These are phyloP conservation scores for Jimgerdemannia flammicorona DNA, from an alignment of 192 early-diverging fungal genomes.

Conservation along the genomic window DNA sequence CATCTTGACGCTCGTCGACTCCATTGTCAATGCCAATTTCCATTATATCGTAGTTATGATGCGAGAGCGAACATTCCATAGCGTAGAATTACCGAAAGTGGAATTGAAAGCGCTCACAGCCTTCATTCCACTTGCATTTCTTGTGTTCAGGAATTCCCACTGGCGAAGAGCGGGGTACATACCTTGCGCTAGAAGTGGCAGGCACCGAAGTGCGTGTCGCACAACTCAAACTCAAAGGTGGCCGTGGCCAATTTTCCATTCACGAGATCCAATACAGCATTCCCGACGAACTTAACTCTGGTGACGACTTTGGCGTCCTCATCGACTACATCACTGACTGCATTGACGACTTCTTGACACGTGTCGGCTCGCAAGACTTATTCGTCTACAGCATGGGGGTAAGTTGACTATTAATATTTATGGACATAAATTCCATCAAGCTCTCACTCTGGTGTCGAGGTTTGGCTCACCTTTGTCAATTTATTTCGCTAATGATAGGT, in stretches of 20 bases:
- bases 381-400: slow-evolving; percentile 62
- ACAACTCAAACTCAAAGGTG: slow-evolving; percentile 76
- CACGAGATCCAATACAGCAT: slow-evolving; percentile 78
- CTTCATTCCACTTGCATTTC: not conserved
- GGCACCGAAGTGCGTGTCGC: slow-evolving; percentile 91
- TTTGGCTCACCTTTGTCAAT: not conserved
- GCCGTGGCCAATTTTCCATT: slow-evolving; percentile 63
- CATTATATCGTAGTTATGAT: no score
- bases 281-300: slow-evolving; percentile 55
- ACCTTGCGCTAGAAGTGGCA: slow-evolving; percentile 88
- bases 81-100: no score
- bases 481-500: not conserved
- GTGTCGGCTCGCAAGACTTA: slow-evolving; percentile 41
- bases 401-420: slow-evolving; percentile 41
- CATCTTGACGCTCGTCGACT: not conserved
- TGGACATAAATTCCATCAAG: no score
- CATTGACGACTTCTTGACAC: slow-evolving; percentile 32
- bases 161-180: slow-evolving; percentile 85
- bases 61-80: not conserved
- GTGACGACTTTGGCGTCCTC: slow-evolving; percentile 46
- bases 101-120: no score
- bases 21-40: no score
- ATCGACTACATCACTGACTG: slow-evolving; percentile 80
- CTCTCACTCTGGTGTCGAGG: slow-evolving; percentile 17
- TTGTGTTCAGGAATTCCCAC: slow-evolving; percentile 51